Conservation (phyloP, 2,329 filamentous ascomycete genomes). For the Coniochaeta sp. region DNA sequence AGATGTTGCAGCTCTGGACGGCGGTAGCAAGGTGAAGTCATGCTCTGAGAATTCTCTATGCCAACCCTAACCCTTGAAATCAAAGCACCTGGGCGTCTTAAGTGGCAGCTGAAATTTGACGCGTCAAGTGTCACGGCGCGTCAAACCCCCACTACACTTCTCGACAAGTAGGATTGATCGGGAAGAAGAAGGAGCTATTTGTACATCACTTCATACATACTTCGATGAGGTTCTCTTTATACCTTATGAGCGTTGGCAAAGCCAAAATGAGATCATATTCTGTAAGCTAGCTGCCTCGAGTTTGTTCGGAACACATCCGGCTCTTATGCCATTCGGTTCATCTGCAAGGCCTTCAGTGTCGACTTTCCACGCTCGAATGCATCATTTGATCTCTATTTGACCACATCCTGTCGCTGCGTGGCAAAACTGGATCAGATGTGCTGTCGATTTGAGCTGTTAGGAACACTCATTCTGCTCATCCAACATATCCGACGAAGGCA, state of each 20-base stretch:
- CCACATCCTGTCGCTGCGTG: not conserved
- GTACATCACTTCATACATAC: no score
- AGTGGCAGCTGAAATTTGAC: not conserved
- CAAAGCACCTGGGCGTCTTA: not conserved
- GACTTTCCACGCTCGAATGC: no score
- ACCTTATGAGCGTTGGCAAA: no score
- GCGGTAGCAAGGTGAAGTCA: not conserved
- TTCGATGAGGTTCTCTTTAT: no score
- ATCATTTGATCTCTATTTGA: no score
- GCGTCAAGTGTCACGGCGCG: not conserved
- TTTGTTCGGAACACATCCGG: no score
- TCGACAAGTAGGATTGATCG: no score
- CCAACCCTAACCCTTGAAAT: not conserved
- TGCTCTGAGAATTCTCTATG: not conserved
- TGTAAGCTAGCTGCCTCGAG: no score
- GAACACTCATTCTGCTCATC: constrained; percentile 38
- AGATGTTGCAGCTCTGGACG: not conserved
- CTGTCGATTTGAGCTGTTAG: constrained; percentile 44
- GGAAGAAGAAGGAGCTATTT: no score
- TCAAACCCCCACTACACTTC: not conserved
- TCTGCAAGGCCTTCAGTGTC: no score
- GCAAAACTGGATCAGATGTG: constrained; percentile 29
- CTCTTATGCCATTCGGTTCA: no score
- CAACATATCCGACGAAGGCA: constrained; percentile 31
- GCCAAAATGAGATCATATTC: no score